Evolutionary conservation across 2,329 filamentous ascomycete genomes (phyloP).

Genomic region (Remersonia thermophila): DNA sequence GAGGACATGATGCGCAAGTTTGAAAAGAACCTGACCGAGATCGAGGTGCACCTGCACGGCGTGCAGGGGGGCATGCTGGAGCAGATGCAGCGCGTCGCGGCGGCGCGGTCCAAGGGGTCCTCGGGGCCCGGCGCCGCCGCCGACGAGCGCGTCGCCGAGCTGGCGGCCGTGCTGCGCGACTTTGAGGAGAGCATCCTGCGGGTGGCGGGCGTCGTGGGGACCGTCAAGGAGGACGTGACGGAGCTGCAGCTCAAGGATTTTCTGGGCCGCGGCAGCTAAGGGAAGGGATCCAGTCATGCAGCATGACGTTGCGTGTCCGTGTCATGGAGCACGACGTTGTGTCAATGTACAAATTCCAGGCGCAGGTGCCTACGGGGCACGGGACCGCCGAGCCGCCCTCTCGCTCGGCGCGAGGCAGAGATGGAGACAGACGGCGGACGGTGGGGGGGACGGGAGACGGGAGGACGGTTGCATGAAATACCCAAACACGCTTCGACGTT

Average conservation of each 20-base stretch:
- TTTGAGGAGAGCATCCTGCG: slow-evolving; percentile 54
- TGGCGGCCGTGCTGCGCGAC: slow-evolving; percentile 48
- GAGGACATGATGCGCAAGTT: slow-evolving; percentile 43
- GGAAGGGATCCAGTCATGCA: too few relatives aligned
- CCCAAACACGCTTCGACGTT: too few relatives aligned
- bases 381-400: too few relatives aligned
- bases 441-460: too few relatives aligned
- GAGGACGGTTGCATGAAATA: too few relatives aligned
- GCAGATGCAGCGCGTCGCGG: slow-evolving; percentile 40
- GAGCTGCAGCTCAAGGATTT: slow-evolving; percentile 41
- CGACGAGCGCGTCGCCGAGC: slow-evolving; percentile 36
- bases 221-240: slow-evolving; percentile 47
- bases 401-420: too few relatives aligned
- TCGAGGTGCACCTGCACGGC: slow-evolving; percentile 51
- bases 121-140: slow-evolving; percentile 27
- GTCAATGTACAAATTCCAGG: too few relatives aligned
- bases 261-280: slow-evolving; percentile 22
- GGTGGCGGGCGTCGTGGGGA: slow-evolving; percentile 48
- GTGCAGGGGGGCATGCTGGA: slow-evolving; percentile 49
- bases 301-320: too few relatives aligned
- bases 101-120: slow-evolving; percentile 20
- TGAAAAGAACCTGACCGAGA: slow-evolving; percentile 47
- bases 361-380: too few relatives aligned
- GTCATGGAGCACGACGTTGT: too few relatives aligned
- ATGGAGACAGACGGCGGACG: too few relatives aligned